Conservation (phyloP, 345 rosid genomes). For the Ceriops decandra region DNA sequence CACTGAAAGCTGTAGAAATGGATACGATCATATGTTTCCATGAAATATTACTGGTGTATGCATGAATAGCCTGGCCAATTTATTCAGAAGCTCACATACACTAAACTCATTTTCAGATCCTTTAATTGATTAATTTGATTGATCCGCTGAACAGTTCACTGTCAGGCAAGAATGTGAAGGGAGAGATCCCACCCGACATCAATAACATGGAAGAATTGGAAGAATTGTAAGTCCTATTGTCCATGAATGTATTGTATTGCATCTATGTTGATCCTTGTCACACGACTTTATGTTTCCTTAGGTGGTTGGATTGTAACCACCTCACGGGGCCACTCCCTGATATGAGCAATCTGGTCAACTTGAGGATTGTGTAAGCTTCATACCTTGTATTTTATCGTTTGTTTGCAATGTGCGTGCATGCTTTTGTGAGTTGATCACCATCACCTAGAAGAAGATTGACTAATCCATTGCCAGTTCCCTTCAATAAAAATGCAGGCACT, state of each 20-base stretch:
- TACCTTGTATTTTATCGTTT: constrained; percentile 12
- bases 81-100: neutral
- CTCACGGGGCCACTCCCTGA: constrained; percentile 72
- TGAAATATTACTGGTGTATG: neutral
- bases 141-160: constrained; percentile 51
- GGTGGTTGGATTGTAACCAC: constrained; percentile 84
- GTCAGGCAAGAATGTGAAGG: constrained; percentile 63
- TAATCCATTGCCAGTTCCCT: constrained; percentile 17
- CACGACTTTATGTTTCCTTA: constrained; percentile 25
- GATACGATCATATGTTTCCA: neutral
- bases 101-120: neutral
- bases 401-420: neutral
- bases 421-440: neutral
- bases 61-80: neutral
- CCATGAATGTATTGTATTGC: constrained; percentile 1
- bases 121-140: constrained; percentile 4
- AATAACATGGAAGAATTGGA: constrained; percentile 59
- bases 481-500: constrained; percentile 55
- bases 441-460: neutral
- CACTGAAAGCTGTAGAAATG: neutral
- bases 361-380: constrained; percentile 69
- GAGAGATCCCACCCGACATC: constrained; percentile 60
- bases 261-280: neutral
- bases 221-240: constrained; percentile 62
- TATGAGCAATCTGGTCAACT: constrained; percentile 64